Evolutionary conservation across 2,329 filamentous ascomycete genomes (phyloP).

Genomic region (Fusarium sp.): DNA sequence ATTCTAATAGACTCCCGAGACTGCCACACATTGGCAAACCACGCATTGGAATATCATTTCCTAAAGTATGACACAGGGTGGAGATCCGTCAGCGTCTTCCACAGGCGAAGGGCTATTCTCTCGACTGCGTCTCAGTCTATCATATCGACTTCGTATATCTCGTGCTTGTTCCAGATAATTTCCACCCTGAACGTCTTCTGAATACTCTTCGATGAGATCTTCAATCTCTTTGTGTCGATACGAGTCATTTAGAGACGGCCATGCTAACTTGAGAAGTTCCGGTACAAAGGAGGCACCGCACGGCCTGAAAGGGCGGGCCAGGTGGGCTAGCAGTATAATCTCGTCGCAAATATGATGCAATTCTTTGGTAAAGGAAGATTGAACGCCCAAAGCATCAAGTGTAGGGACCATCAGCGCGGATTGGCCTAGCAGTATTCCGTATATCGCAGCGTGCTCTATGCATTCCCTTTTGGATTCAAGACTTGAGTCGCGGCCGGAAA

Average conservation of each 20-base stretch:
- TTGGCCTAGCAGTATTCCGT: slow-evolving; percentile 23
- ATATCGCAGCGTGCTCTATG: slow-evolving; percentile 11
- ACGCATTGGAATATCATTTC: too few species aligned
- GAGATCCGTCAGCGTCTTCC: background rate
- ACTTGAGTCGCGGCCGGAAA: background rate
- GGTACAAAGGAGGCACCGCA: slow-evolving; percentile 27
- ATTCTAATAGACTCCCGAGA: too few species aligned
- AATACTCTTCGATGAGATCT: slow-evolving; percentile 6
- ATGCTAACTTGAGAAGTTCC: slow-evolving; percentile 25
- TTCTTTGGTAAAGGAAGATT: background rate
- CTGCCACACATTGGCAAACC: too few species aligned
- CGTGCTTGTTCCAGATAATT: slow-evolving; percentile 20
- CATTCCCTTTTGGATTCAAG: background rate
- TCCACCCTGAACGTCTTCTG: slow-evolving; percentile 21
- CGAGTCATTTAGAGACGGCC: slow-evolving; percentile 22
- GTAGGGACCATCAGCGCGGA: slow-evolving; percentile 14
- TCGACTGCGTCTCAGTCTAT: slow-evolving; percentile 18
- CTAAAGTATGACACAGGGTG: slow-evolving; percentile 25
- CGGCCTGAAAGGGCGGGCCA: slow-evolving; percentile 17
- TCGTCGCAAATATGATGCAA: slow-evolving; percentile 22
- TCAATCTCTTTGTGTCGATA: slow-evolving; percentile 31
- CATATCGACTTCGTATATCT: slow-evolving; percentile 7
- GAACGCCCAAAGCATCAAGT: slow-evolving; percentile 9
- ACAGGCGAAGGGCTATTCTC: background rate
- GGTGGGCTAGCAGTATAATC: background rate